Evolutionary conservation across 371 early-diverging fungal genomes (phyloP).

Genomic region (Rhizomucor pusillus): DNA sequence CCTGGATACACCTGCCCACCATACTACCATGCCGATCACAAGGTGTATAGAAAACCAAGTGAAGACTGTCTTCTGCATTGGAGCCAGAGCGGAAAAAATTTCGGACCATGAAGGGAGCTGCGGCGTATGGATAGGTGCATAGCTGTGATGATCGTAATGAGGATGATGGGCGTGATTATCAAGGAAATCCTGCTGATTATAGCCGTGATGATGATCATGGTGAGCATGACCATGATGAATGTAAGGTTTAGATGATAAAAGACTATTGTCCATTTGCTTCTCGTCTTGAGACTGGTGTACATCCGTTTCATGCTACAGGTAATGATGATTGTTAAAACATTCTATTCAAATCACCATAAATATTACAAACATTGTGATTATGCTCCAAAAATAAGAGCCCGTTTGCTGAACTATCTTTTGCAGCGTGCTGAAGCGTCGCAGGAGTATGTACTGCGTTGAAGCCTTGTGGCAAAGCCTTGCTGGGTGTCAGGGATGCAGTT

Average conservation of each 20-base stretch:
- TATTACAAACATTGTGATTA: no score
- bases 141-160: slow-evolving; percentile 38
- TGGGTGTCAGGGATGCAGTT: neutral
- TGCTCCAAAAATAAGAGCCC: no score
- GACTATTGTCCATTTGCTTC: no score
- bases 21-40: slow-evolving; percentile 46
- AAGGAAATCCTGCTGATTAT: no score
- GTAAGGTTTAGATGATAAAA: no score
- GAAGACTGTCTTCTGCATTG: slow-evolving; percentile 61
- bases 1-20: slow-evolving; percentile 46
- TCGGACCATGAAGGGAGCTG: slow-evolving; percentile 39
- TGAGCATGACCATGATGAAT: slow-evolving; percentile 11
- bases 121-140: slow-evolving; percentile 27
- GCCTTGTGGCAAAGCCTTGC: neutral
- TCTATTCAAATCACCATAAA: neutral
- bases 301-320: no score
- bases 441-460: neutral
- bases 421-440: neutral
- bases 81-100: slow-evolving; percentile 47
- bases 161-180: slow-evolving; percentile 24
- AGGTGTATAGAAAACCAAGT: slow-evolving; percentile 55
- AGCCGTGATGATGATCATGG: slow-evolving; percentile 7
- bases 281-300: no score
- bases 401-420: neutral
- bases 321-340: neutral